Percentiles rank a stretch among this genome's conserved stretches.
phyloP scores from a whole-genome alignment of 2,329 filamentous ascomycete genomes.

The Monosporascus ibericus region DNA sequence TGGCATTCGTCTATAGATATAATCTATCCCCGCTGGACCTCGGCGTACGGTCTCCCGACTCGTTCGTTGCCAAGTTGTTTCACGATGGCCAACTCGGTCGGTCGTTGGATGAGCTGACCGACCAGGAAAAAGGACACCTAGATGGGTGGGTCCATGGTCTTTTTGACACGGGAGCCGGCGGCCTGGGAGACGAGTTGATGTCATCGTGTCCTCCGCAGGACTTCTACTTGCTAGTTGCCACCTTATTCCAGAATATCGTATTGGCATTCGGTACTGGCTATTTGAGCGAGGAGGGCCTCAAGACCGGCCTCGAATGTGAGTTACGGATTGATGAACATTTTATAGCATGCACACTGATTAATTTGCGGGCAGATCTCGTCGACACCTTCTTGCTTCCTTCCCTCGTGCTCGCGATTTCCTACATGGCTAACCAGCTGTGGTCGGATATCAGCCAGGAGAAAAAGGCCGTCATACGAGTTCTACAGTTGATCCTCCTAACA shows the following conservation, averaged over 20 bases:
- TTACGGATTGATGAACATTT: slow-evolving; percentile 6
- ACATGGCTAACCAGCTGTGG: slow-evolving; percentile 65
- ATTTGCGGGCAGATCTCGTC: slow-evolving; percentile 54
- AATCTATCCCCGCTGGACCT: slow-evolving; percentile 59
- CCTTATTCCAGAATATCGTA: slow-evolving; percentile 70
- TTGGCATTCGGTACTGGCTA: slow-evolving; percentile 60
- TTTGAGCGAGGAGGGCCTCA: slow-evolving; percentile 63
- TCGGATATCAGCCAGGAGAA: slow-evolving; percentile 57
- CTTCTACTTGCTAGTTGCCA: slow-evolving; percentile 73
- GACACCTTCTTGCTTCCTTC: slow-evolving; percentile 78
- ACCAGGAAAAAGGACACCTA: slow-evolving; percentile 60
- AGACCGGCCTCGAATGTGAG: slow-evolving; percentile 70
- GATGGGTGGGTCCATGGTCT: slow-evolving; percentile 72
- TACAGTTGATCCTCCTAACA: slow-evolving; percentile 67
- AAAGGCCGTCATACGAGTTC: slow-evolving; percentile 62
- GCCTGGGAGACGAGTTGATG: slow-evolving; percentile 74
- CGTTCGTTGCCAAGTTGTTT: slow-evolving; percentile 64
- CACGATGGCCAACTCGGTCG: slow-evolving; percentile 52
- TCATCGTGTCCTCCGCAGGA: slow-evolving; percentile 76
- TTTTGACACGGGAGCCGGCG: slow-evolving; percentile 67
- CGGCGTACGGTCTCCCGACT: slow-evolving; percentile 52
- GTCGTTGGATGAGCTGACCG: slow-evolving; percentile 53
- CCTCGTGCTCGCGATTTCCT: slow-evolving; percentile 65
- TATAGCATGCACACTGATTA: slow-evolving; percentile 12
- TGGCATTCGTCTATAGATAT: slow-evolving; percentile 73